Base-by-base conservation (phyloP, 176 grass and related monocot genomes). In the Thinopyrum elongatum region DNA sequence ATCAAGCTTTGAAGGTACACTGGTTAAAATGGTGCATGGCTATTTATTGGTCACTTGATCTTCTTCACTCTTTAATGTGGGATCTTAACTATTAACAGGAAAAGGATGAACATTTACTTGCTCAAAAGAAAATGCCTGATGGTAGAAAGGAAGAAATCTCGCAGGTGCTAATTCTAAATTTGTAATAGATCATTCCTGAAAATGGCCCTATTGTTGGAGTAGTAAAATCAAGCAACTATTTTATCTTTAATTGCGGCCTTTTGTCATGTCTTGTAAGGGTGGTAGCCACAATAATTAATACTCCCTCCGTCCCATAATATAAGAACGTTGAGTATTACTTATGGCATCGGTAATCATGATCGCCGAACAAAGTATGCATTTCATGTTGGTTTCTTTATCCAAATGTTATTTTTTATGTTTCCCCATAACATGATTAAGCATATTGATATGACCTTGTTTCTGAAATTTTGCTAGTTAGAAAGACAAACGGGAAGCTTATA, bases 91-190 rank as follows among this genome's bases (percentile, higher is more conserved):
- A 47, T 60, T 46, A 77, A 80, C 88, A 99, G 94, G 92, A 96
- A 60, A 99, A 99, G 71, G 97, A 99, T 86, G 79, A 96, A 90
- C 71, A 75, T 86, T 85, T 99, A 82, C 85, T 99, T 67, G 94
- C 97, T 82, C 94, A 99, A 87, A 92, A 96, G 92, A 99, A 99
- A 90, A 99, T 99, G 92, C 90, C 86, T 59, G 97, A 94, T 81
- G 90, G 88, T 74, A 80, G 94, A 68, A 99, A 92, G 49, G 94
- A 99, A 92, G 97, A 99, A 81, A 82, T 99, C 61, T 99, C 97
- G 10, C 97, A 99, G 93, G 97, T 99, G 72, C 79, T 64, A 31
- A 30, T 84, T 70, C 68, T 83, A 65, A 86, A 72, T 87, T 57
- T 89, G 7, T 59, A 14, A 46, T 62, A 34, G 10, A 70, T 78